Conservation (phyloP, 305 asterid species). For the Andrographis paniculata region DNA sequence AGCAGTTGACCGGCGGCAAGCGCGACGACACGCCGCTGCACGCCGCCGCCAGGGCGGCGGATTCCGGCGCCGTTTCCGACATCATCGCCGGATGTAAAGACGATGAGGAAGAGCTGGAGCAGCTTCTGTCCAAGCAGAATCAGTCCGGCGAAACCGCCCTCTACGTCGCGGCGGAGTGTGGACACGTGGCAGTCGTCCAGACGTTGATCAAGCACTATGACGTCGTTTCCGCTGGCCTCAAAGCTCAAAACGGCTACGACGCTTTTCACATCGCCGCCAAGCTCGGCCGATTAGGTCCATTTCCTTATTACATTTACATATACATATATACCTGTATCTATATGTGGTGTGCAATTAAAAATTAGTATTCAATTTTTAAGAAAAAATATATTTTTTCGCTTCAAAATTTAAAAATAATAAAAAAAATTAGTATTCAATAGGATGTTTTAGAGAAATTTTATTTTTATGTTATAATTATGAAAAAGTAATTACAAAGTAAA, state of each 20-base stretch:
- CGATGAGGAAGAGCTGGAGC: constrained; percentile 27
- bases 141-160: constrained; percentile 69
- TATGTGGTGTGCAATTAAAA: too few relatives aligned
- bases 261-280: constrained; percentile 81
- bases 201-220: constrained; percentile 50
- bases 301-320: background rate
- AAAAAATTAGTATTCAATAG: too few relatives aligned
- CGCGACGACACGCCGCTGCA: constrained; percentile 57
- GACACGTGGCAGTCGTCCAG: constrained; percentile 42
- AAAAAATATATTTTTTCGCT: too few relatives aligned
- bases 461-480: too few relatives aligned
- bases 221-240: constrained; percentile 43
- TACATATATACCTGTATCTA: too few relatives aligned
- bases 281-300: constrained; percentile 53
- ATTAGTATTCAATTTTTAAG: too few relatives aligned
- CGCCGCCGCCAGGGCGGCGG: constrained; percentile 53
- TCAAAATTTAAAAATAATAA: too few relatives aligned
- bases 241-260: constrained; percentile 67
- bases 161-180: constrained; percentile 66
- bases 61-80: constrained; percentile 36
- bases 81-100: constrained; percentile 23
- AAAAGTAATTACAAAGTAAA: too few relatives aligned
- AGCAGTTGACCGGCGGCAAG: constrained; percentile 61
- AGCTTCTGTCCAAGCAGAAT: constrained; percentile 47
- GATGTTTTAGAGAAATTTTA: too few relatives aligned